Evolutionary conservation across 2,329 filamentous ascomycete genomes (phyloP).

Genomic region (Rutstroemia sydowiana): DNA sequence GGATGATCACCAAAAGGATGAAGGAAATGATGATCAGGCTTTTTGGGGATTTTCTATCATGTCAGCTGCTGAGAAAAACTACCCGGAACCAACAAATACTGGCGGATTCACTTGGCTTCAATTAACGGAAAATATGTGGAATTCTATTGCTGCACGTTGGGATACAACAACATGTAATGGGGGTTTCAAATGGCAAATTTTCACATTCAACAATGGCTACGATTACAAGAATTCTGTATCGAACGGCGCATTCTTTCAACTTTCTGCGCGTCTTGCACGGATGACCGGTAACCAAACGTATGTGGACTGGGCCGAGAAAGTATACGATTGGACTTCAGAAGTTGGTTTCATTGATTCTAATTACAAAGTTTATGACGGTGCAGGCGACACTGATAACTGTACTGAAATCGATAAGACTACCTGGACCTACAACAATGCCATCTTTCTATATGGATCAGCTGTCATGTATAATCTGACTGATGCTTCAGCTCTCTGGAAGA

Average conservation of each 20-base stretch:
- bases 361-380: constrained; percentile 56
- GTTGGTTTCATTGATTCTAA: constrained; percentile 48
- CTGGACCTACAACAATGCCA: constrained; percentile 60
- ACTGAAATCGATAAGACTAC: constrained; percentile 42
- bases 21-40: constrained; percentile 69
- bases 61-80: constrained; percentile 61
- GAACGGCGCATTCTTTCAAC: constrained; percentile 77
- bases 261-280: constrained; percentile 67
- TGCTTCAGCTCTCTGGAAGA: constrained; percentile 44
- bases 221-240: constrained; percentile 77
- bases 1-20: constrained; percentile 45
- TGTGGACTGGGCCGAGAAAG: constrained; percentile 55
- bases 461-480: constrained; percentile 55
- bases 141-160: constrained; percentile 65
- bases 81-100: constrained; percentile 48
- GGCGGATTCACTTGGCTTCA: constrained; percentile 56
- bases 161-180: constrained; percentile 59
- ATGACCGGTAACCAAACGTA: constrained; percentile 62
- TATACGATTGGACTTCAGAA: constrained; percentile 57
- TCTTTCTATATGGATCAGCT: constrained; percentile 58
- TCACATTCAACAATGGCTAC: constrained; percentile 66
- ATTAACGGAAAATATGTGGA: constrained; percentile 64
- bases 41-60: constrained; percentile 67
- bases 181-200: constrained; percentile 78
- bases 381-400: constrained; percentile 45